Evolutionary conservation across 345 rosid species (phyloP), one percentile per base, ranked within the genome.

Genomic region (Lepidium africanum): DNA sequence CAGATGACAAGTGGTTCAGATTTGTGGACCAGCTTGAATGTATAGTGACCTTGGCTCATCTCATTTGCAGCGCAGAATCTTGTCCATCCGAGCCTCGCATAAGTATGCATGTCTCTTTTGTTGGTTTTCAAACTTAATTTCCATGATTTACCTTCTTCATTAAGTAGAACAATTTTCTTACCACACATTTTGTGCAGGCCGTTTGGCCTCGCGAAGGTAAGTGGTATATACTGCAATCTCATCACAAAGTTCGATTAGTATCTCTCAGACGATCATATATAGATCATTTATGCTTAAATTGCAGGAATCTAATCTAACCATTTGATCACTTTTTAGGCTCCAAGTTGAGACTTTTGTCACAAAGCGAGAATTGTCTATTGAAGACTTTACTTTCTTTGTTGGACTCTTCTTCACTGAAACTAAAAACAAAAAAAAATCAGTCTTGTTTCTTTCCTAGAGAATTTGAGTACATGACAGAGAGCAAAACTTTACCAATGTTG

Each of bases 11-110:
- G 65, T 14, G 58, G 49, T 36, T 6, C 42, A 25, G 49, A 7
- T 35, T 52, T 42, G 6, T 0, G 2, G 50, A 74, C 69, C 10
- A 74, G 63, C 61, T 67, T 46, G 45, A 61, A 54, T 11, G 38
- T 52, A 17, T 5, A 68, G 25, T 59, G 63, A 67, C 69, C 69
- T 36, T 8, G 19, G 0, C 7, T 30, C 59, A 68, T 52, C 37
- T 32, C 51, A 54, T 74, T 74, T 6, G 6, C 69, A 60, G 3
- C 32, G 19, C 78, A 74, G 59, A 74, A 67, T 5, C 52, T 67
- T 43, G 0, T 46, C 78, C 74, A 67, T 9, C 78, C 78, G 2
- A 43, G 46, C 47, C 45, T 21, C 57, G 13, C 37, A 19, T 6
- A 32, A 46, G 69, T 62, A 0, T 74, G 39, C 59, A 1, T 15